A percentile compares a stretch with the other conserved stretches of the same genome.
phyloP scores from a whole-genome alignment of 352 stramenopile genomes.

The Thalassiosira mediterranea region DNA sequence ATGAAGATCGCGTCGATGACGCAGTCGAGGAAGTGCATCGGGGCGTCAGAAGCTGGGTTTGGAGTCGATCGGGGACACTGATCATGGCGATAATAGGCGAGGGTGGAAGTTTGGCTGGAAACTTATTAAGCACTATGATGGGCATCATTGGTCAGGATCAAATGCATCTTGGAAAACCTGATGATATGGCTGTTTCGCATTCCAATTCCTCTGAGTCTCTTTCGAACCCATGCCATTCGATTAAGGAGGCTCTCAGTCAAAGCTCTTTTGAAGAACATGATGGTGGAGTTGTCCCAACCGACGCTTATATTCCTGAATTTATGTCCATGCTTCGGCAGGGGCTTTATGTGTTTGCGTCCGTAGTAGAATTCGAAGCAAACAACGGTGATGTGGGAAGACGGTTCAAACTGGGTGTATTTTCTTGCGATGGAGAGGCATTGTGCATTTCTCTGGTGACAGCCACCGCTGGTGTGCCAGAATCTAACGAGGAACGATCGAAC shows the following conservation, averaged over 20 bases:
- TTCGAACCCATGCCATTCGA: constrained; percentile 28
- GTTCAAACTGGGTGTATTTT: constrained; percentile 50
- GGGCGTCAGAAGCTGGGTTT: constrained; percentile 26
- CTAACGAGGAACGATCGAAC: neutral
- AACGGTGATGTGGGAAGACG: constrained; percentile 13
- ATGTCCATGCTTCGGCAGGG: constrained; percentile 40
- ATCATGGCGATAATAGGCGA: constrained; percentile 31
- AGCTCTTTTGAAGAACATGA: constrained; percentile 19
- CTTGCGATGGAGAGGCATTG: constrained; percentile 24
- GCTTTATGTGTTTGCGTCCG: constrained; percentile 47
- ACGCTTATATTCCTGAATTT: constrained; percentile 40
- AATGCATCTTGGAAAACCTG: neutral
- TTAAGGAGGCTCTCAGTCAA: constrained; percentile 35
- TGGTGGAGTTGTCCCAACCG: neutral
- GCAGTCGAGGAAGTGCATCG: constrained; percentile 32
- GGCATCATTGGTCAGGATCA: constrained; percentile 10
- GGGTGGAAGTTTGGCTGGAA: constrained; percentile 25
- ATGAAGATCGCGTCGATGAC: constrained; percentile 39
- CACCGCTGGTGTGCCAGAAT: constrained; percentile 1
- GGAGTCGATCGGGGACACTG: constrained; percentile 11
- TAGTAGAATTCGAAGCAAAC: constrained; percentile 11
- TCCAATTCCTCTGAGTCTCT: constrained; percentile 6
- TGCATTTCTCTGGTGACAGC: constrained; percentile 18
- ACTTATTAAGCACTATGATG: constrained; percentile 6
- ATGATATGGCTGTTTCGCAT: no score